Evolutionary conservation across 208 protist genomes (phyloP).

Genomic region (Trypanosoma boissoni): DNA sequence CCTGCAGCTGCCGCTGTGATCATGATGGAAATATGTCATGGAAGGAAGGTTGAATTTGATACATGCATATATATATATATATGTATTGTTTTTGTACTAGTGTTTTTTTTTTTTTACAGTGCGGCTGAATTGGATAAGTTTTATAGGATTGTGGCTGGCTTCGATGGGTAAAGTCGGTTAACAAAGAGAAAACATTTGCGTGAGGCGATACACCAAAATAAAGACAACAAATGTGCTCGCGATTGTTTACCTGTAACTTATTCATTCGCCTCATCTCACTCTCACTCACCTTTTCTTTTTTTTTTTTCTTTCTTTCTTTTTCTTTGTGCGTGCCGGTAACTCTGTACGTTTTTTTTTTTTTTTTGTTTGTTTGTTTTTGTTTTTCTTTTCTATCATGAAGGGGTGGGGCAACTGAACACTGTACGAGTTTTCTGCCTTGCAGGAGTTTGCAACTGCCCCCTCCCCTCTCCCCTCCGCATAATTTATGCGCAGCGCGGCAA

Average conservation of each 20-base stretch:
- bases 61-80: conserved; percentile 11
- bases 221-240: not conserved
- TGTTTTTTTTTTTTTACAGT: not conserved
- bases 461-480: not conserved
- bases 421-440: too few relatives aligned
- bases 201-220: not conserved
- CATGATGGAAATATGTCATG: conserved; percentile 42
- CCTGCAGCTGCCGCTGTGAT: conserved; percentile 77
- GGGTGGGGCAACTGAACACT: too few relatives aligned
- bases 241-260: too few relatives aligned
- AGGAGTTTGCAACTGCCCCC: too few relatives aligned
- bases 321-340: not conserved
- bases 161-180: not conserved
- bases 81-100: not conserved
- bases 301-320: not conserved
- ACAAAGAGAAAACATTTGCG: not conserved
- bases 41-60: conserved; percentile 4
- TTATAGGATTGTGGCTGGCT: too few relatives aligned
- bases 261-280: too few relatives aligned
- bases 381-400: not conserved
- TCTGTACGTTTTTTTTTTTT: not conserved
- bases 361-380: not conserved
- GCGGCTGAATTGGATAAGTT: not conserved
- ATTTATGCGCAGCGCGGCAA: not conserved
- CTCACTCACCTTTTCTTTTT: not conserved